Percentiles rank a stretch among this genome's conserved stretches.
phyloP scores from a whole-genome alignment of 1,284 basidiomycete species.

The Calocybe gambosa region DNA sequence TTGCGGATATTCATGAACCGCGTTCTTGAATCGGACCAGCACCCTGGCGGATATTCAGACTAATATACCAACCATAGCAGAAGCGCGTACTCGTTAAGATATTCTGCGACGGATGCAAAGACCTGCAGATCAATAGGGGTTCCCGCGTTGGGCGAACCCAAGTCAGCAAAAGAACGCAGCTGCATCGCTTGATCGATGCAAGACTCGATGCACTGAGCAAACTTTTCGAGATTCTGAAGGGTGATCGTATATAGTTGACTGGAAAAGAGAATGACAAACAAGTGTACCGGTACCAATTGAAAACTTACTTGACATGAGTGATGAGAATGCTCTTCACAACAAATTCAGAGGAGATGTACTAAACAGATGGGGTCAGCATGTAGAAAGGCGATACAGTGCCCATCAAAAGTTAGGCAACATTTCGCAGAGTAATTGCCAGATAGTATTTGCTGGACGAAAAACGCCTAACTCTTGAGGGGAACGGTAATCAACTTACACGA shows the following conservation, averaged over 20 bases:
- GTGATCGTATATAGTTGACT: constrained; percentile 48
- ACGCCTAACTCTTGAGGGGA: too few relatives aligned
- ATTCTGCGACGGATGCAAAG: constrained; percentile 40
- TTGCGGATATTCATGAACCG: constrained; percentile 39
- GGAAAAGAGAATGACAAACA: background rate
- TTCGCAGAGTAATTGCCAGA: background rate
- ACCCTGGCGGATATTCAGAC: constrained; percentile 32
- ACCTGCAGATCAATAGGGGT: constrained; percentile 33
- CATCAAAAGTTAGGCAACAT: too few relatives aligned
- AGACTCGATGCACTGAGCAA: constrained; percentile 34
- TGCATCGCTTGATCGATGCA: constrained; percentile 39
- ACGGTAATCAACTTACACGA: constrained; percentile 31
- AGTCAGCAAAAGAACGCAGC: constrained; percentile 37
- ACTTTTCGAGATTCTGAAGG: constrained; percentile 43
- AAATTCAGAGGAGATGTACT: constrained; percentile 62
- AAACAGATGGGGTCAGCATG: constrained; percentile 1
- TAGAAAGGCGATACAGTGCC: too few relatives aligned
- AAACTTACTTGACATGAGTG: constrained; percentile 48
- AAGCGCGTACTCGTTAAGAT: constrained; percentile 47
- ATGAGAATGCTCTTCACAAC: constrained; percentile 56
- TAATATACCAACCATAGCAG: constrained; percentile 1
- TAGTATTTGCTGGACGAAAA: too few relatives aligned
- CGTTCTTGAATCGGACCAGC: constrained; percentile 55
- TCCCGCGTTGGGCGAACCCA: constrained; percentile 4
- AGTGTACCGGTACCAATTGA: too few relatives aligned